Conservation (phyloP, 1,139 yeast species). For the Pichia sp. region DNA sequence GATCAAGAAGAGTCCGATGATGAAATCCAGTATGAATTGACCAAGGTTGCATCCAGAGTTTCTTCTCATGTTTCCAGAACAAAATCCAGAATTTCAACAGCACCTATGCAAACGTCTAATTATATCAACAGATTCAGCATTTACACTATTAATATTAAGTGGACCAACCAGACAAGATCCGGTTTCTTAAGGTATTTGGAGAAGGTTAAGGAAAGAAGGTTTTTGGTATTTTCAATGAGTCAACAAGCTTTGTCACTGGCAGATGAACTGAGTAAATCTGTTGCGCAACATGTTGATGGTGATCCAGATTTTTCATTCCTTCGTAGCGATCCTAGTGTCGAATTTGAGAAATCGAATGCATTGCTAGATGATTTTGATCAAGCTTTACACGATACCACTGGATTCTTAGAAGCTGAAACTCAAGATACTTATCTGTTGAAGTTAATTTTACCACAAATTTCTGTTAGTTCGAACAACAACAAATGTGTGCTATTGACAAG, state of each 20-base stretch:
- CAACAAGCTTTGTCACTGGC: slow-evolving; percentile 72
- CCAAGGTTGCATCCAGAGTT: slow-evolving; percentile 22
- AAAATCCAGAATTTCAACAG: slow-evolving; percentile 26
- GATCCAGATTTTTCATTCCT: slow-evolving; percentile 18
- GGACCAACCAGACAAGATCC: slow-evolving; percentile 73
- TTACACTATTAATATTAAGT: slow-evolving; percentile 72
- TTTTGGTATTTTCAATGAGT: slow-evolving; percentile 61
- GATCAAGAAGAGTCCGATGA: slow-evolving; percentile 27
- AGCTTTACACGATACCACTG: slow-evolving; percentile 43
- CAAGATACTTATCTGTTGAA: slow-evolving; percentile 68
- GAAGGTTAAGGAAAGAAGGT: slow-evolving; percentile 53
- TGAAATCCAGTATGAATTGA: slow-evolving; percentile 20
- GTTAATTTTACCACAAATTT: slow-evolving; percentile 83
- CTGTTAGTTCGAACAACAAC: slow-evolving; percentile 62
- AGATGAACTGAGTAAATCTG: slow-evolving; percentile 39
- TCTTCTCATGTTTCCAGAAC: slow-evolving; percentile 35
- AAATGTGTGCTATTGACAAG: slow-evolving; percentile 71
- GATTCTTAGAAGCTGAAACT: slow-evolving; percentile 41
- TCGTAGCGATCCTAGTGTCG: slow-evolving; percentile 19
- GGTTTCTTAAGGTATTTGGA: slow-evolving; percentile 62
- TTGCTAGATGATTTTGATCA: slow-evolving; percentile 49
- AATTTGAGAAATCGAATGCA: slow-evolving; percentile 27
- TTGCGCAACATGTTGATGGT: not conserved
- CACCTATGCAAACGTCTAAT: slow-evolving; percentile 30
- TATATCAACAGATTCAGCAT: slow-evolving; percentile 79